phyloP scores from a whole-genome alignment of 495 filamentous ascomycete genomes.

The Trichoderma virens region DNA sequence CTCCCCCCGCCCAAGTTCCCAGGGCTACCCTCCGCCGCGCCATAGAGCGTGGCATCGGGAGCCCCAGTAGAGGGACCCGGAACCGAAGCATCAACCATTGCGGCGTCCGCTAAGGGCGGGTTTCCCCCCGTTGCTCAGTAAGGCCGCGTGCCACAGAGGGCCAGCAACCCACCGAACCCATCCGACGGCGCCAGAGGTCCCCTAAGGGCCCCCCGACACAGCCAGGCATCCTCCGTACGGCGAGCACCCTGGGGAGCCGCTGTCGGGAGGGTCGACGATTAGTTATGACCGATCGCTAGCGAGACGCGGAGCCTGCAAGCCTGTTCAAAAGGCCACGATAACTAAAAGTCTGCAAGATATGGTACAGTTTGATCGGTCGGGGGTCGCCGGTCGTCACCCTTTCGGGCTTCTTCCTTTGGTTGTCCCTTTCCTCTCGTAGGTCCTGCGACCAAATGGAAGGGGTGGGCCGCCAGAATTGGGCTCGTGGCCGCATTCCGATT shows the following conservation, averaged over 20 bases:
- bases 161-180: conserved; percentile 48
- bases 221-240: neutral
- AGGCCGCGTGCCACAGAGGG: too few species aligned
- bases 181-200: conserved; percentile 11
- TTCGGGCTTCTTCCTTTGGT: too few species aligned
- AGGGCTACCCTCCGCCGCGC: too few species aligned
- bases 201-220: conserved; percentile 1
- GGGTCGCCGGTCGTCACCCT: too few species aligned
- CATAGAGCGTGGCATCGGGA: too few species aligned
- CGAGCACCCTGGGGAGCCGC: conserved; percentile 8
- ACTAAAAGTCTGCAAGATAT: neutral
- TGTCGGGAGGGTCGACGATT: conserved; percentile 12
- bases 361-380: too few species aligned
- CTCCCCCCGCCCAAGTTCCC: conserved; percentile 19
- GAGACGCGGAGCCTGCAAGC: neutral
- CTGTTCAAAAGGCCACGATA: neutral
- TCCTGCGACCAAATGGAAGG: conserved; percentile 14
- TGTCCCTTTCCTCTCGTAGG: conserved; percentile 14
- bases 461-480: neutral
- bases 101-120: too few species aligned
- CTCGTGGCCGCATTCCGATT: neutral
- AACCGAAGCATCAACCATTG: too few species aligned
- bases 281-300: neutral
- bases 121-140: too few species aligned
- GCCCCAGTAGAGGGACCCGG: too few species aligned